phyloP scores from a whole-genome alignment of 1,284 basidiomycete genomes.

The Cystobasidium slooffiae region DNA sequence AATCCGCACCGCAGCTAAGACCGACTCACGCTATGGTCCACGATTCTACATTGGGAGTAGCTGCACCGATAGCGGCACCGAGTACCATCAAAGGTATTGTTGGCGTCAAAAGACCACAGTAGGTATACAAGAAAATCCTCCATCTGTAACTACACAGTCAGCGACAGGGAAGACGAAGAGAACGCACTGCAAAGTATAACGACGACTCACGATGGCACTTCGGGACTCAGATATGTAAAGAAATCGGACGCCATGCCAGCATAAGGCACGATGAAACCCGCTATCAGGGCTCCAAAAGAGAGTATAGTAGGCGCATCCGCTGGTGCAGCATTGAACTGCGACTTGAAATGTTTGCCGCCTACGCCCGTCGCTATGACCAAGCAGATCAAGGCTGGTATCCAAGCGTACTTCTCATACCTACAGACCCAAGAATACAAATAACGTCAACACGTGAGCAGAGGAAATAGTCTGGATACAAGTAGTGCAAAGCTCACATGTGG shows the following conservation, averaged over 20 bases:
- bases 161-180: too few relatives aligned
- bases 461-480: background rate
- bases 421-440: background rate
- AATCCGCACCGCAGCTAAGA: background rate
- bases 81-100: constrained; percentile 55
- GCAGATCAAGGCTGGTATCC: constrained; percentile 56
- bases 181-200: too few relatives aligned
- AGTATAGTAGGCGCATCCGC: constrained; percentile 53
- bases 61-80: constrained; percentile 56
- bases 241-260: constrained; percentile 54
- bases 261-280: constrained; percentile 56
- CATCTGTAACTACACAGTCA: constrained; percentile 28
- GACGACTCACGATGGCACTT: constrained; percentile 45
- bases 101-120: constrained; percentile 49
- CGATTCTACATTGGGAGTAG: constrained; percentile 53
- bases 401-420: constrained; percentile 53
- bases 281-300: constrained; percentile 55
- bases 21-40: constrained; percentile 51
- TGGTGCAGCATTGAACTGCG: constrained; percentile 49
- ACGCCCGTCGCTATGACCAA: constrained; percentile 56
- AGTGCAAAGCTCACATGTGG: constrained; percentile 51
- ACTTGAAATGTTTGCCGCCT: constrained; percentile 54
- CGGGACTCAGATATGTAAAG: constrained; percentile 55
- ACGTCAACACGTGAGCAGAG: background rate
- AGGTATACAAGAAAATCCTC: constrained; percentile 49